A percentile compares a stretch with the other conserved stretches of the same genome.
These are phyloP conservation scores for Talaromyces thailandensis DNA, from an alignment of 495 filamentous ascomycete species.

Conservation along the genomic window DNA sequence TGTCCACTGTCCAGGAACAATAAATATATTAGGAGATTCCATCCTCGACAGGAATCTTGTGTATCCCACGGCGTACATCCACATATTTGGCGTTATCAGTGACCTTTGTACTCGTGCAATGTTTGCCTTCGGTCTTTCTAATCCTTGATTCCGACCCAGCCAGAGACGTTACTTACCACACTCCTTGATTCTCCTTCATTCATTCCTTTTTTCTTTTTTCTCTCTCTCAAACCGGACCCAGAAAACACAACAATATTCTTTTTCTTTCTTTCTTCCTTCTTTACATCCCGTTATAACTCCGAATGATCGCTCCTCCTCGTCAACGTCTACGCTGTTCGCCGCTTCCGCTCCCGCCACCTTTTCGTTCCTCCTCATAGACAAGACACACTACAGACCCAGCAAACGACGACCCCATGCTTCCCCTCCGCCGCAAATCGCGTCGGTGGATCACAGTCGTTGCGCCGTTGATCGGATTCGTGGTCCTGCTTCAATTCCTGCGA, in stretches of 20 bases:
- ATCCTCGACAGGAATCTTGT: background rate
- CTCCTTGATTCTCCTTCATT: constrained; percentile 2
- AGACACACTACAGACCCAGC: too few species aligned
- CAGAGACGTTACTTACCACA: background rate
- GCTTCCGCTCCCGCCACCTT: constrained; percentile 1
- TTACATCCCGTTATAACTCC: background rate
- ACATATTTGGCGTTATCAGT: background rate
- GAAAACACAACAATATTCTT: background rate
- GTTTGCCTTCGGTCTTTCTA: background rate
- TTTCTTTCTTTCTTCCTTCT: background rate
- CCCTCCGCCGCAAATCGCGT: constrained; percentile 8
- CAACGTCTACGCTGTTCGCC: background rate
- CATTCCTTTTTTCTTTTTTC: background rate
- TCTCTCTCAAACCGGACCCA: background rate
- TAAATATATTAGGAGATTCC: background rate
- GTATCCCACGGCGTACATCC: background rate
- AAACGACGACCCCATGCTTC: constrained; percentile 3
- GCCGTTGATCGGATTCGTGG: constrained; percentile 11
- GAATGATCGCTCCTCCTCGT: background rate
- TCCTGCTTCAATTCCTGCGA: constrained; percentile 7
- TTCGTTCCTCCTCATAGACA: too few species aligned
- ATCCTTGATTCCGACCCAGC: background rate
- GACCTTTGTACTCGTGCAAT: background rate
- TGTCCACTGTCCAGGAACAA: background rate
- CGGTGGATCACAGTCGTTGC: constrained; percentile 14